phyloP scores from a whole-genome alignment of 2,329 filamentous ascomycete species.

The Metarhizium brunneum region DNA sequence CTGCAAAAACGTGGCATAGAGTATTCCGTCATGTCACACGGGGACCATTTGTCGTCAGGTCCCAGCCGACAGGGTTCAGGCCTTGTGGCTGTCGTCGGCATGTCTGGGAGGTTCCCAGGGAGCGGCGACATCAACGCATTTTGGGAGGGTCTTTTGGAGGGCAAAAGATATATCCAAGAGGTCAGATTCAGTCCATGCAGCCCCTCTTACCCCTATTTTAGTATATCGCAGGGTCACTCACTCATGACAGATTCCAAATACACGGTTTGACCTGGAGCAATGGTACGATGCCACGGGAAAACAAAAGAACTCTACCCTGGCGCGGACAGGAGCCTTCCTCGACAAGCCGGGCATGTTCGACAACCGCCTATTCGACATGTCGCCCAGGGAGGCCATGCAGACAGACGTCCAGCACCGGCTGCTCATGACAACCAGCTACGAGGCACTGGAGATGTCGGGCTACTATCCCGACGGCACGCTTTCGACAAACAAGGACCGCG shows the following conservation, averaged over 20 bases:
- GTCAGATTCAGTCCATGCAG: neutral
- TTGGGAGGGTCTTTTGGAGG: neutral
- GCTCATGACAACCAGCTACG: neutral
- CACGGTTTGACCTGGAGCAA: neutral
- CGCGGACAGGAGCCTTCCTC: neutral
- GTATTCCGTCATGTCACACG: neutral
- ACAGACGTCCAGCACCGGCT: slow-evolving; percentile 40
- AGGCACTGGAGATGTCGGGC: slow-evolving; percentile 1
- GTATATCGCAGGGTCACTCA: neutral
- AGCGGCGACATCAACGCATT: neutral
- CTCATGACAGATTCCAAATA: neutral
- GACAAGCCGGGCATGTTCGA: slow-evolving; percentile 36
- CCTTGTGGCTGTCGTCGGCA: neutral
- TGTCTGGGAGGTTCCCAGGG: neutral
- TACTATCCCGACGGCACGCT: neutral
- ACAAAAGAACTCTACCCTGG: neutral
- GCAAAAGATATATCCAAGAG: neutral
- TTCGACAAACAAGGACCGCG: neutral
- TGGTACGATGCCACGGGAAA: neutral
- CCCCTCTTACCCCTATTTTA: too few species aligned
- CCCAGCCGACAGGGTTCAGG: neutral
- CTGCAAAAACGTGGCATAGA: neutral
- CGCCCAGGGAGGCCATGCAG: slow-evolving; percentile 50
- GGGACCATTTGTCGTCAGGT: neutral
- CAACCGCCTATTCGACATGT: slow-evolving; percentile 62